Evolutionary conservation across 1,139 yeast genomes (phyloP).

Genomic region (Yamadazyma atmosphaerica): DNA sequence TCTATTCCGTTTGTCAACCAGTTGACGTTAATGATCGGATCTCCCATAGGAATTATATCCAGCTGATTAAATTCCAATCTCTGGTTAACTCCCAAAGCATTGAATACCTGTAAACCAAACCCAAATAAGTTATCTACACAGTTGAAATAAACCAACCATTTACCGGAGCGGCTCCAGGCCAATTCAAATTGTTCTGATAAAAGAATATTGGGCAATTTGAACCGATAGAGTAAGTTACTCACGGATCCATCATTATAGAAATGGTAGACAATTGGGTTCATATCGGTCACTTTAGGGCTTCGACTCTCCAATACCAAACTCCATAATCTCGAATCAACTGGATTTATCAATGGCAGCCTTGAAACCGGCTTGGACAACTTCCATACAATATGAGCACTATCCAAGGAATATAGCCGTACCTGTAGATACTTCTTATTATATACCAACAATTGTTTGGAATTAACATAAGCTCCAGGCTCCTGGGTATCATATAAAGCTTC

Average conservation of each 20-base stretch:
- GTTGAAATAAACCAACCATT: conserved; percentile 35
- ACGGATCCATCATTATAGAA: conserved; percentile 36
- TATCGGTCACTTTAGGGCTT: conserved; percentile 11
- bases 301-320: conserved; percentile 25
- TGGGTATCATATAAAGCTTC: conserved; percentile 5
- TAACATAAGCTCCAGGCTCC: conserved; percentile 29
- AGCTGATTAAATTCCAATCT: conserved; percentile 10
- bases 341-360: conserved; percentile 12
- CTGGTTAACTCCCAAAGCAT: conserved; percentile 23
- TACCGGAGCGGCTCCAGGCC: conserved; percentile 36
- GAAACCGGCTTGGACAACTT: conserved; percentile 27
- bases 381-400: conserved; percentile 34
- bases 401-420: conserved; percentile 38
- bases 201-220: conserved; percentile 19
- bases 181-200: conserved; percentile 20
- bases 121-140: conserved; percentile 28
- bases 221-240: conserved; percentile 26
- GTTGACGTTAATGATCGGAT: conserved; percentile 22
- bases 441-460: conserved; percentile 35
- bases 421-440: conserved; percentile 29
- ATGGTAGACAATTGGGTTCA: conserved; percentile 29
- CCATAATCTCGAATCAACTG: conserved; percentile 25
- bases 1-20: conserved; percentile 19
- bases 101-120: conserved; percentile 28
- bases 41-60: conserved; percentile 15